Percentiles rank a stretch among this genome's conserved stretches.
Evolutionary conservation across 192 early-diverging fungal genomes (phyloP).

Genomic region (Dissophora ornata): DNA sequence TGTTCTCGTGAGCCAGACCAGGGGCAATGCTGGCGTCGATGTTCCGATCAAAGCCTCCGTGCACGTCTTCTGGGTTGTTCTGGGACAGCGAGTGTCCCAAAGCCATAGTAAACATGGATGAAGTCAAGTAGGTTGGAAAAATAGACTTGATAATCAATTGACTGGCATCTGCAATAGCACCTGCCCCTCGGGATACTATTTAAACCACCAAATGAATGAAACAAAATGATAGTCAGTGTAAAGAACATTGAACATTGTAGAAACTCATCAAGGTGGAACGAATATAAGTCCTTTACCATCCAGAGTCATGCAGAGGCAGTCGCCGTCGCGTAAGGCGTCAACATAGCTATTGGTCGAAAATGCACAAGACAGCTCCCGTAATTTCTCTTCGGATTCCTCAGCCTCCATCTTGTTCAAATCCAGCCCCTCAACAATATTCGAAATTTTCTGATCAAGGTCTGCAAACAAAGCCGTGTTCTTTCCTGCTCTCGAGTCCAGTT

Average conservation of each 20-base stretch:
- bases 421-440: slow-evolving; percentile 28
- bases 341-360: slow-evolving; percentile 55
- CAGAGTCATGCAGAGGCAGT: slow-evolving; percentile 57
- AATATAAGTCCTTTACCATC: slow-evolving; percentile 42
- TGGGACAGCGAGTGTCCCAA: slow-evolving; percentile 36
- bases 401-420: slow-evolving; percentile 50
- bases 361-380: slow-evolving; percentile 43
- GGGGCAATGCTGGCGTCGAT: slow-evolving; percentile 47
- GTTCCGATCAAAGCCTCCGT: slow-evolving; percentile 52
- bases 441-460: slow-evolving; percentile 51
- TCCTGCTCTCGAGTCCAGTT: slow-evolving; percentile 43
- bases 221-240: no score
- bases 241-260: no score
- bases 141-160: slow-evolving; percentile 58
- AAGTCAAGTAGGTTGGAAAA: slow-evolving; percentile 54
- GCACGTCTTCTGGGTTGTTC: slow-evolving; percentile 44
- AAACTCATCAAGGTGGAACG: no score
- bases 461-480: slow-evolving; percentile 54
- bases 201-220: neutral
- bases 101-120: slow-evolving; percentile 54
- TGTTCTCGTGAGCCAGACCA: slow-evolving; percentile 55
- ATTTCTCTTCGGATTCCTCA: slow-evolving; percentile 37
- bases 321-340: slow-evolving; percentile 52
- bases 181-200: slow-evolving; percentile 37
- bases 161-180: slow-evolving; percentile 56